phyloP scores from a whole-genome alignment of 768 basidiomycete species.

The Leccinellum albellum region DNA sequence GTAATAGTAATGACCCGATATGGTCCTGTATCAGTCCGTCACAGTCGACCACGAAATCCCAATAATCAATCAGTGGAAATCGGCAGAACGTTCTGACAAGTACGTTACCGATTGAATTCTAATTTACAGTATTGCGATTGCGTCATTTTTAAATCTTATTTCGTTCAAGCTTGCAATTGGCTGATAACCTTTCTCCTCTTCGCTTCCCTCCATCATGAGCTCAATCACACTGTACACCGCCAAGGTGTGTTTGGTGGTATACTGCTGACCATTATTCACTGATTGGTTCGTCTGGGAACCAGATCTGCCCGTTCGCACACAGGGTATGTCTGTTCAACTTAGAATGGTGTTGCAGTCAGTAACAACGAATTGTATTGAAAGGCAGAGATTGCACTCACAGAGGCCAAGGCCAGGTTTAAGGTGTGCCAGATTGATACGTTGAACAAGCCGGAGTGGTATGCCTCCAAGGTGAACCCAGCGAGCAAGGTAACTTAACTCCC shows the following conservation, averaged over 20 bases:
- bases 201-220: constrained; percentile 2
- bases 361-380: constrained; percentile 18
- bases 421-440: constrained; percentile 54
- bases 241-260: constrained; percentile 32
- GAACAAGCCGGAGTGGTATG: constrained; percentile 72
- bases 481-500: constrained; percentile 46
- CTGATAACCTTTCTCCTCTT: not conserved
- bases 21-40: not conserved
- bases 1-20: constrained; percentile 43
- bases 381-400: constrained; percentile 60
- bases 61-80: too few relatives aligned
- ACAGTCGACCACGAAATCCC: too few relatives aligned
- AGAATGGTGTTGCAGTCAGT: not conserved
- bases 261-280: not conserved
- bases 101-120: not conserved
- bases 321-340: constrained; percentile 35
- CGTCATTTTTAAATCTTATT: too few relatives aligned
- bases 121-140: not conserved
- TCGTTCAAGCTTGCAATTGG: not conserved
- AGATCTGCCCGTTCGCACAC: constrained; percentile 61
- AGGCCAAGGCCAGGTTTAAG: constrained; percentile 47
- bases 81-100: not conserved
- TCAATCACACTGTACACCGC: constrained; percentile 46
- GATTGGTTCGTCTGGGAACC: not conserved
- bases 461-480: constrained; percentile 59